Conservation (phyloP, 441 rosid genomes). For the Syzygium syzygioides region DNA sequence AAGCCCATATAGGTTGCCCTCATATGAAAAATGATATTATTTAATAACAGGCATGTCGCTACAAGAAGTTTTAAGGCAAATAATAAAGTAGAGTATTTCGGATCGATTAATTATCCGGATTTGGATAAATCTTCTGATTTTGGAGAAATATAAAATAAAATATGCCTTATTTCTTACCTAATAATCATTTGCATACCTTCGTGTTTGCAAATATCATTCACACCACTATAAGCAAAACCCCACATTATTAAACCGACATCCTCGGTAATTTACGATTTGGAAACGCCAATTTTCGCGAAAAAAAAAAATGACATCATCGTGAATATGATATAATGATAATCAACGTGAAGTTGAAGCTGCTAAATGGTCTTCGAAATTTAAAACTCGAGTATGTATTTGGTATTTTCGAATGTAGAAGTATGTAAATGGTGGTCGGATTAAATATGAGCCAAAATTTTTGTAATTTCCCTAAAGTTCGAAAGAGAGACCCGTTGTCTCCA, state of each 20-base stretch:
- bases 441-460: neutral
- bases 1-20: neutral
- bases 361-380: neutral
- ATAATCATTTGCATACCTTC: neutral
- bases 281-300: fast-evolving
- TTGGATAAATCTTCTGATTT: neutral
- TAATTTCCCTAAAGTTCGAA: neutral
- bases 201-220: fast-evolving
- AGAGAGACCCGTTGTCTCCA: neutral
- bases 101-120: fast-evolving
- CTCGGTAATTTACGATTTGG: neutral
- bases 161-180: neutral
- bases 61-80: neutral
- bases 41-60: neutral
- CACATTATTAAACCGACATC: neutral
- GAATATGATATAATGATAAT: neutral
- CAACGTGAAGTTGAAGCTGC: no score
- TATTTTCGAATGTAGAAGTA: neutral
- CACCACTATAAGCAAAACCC: neutral
- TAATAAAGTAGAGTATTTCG: no score
- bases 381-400: neutral
- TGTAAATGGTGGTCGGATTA: neutral
- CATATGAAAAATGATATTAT: neutral
- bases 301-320: fast-evolving
- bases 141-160: neutral